These are phyloP conservation scores for Cerrena zonata DNA, from an alignment of 1,284 basidiomycete species.

Conservation along the genomic window DNA sequence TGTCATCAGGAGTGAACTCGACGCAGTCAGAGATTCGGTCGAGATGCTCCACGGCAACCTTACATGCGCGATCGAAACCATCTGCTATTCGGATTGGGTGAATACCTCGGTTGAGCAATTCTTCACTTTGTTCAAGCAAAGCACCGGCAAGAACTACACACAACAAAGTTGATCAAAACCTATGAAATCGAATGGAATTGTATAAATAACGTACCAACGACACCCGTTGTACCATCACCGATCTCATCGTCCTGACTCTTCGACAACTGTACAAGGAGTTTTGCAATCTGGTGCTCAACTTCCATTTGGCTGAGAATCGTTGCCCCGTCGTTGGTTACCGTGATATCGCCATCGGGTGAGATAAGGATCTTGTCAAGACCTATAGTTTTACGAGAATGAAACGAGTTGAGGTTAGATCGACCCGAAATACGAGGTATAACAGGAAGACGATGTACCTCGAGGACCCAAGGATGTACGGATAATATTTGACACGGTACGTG, in stretches of 20 bases:
- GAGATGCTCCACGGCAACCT: slow-evolving; percentile 83
- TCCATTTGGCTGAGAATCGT: slow-evolving; percentile 95
- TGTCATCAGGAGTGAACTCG: slow-evolving; percentile 78
- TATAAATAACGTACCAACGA: slow-evolving; percentile 74
- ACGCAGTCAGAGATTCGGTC: slow-evolving; percentile 90
- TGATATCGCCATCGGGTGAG: slow-evolving; percentile 96
- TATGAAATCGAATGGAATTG: not conserved
- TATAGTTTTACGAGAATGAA: slow-evolving; percentile 33
- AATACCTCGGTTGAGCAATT: slow-evolving; percentile 92
- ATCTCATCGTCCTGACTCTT: slow-evolving; percentile 99
- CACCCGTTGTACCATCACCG: slow-evolving; percentile 97
- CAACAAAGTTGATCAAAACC: slow-evolving; percentile 9
- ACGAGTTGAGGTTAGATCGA: not conserved
- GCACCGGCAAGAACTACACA: slow-evolving; percentile 90
- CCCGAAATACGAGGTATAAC: not conserved
- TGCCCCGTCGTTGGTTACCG: slow-evolving; percentile 97
- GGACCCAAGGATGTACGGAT: slow-evolving; percentile 93
- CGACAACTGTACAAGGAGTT: slow-evolving; percentile 91
- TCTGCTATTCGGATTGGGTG: slow-evolving; percentile 98
- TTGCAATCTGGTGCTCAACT: slow-evolving; percentile 97
- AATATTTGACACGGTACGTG: slow-evolving; percentile 89
- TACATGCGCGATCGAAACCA: slow-evolving; percentile 92
- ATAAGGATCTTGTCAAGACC: slow-evolving; percentile 99
- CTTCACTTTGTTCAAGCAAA: slow-evolving; percentile 83
- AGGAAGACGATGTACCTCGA: slow-evolving; percentile 51